phyloP scores from a whole-genome alignment of 768 basidiomycete genomes.

The Bullera alba region DNA sequence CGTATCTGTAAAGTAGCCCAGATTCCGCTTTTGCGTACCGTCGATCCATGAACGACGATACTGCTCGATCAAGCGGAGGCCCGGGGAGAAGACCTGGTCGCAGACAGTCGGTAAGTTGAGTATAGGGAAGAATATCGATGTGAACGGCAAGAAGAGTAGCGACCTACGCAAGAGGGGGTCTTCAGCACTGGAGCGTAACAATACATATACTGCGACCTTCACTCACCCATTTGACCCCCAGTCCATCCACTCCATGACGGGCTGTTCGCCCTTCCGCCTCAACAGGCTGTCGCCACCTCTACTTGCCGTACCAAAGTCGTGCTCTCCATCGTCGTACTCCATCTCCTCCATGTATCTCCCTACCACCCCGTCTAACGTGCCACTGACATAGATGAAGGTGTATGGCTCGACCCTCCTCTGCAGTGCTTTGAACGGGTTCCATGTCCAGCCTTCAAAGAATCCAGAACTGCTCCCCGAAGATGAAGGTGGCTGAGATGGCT shows the following conservation, averaged over 20 bases:
- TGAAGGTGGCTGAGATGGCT: too few species aligned
- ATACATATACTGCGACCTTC: neutral
- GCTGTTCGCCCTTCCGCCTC: conserved; percentile 12
- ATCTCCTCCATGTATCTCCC: conserved; percentile 41
- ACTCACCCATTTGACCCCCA: conserved; percentile 40
- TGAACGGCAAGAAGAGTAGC: conserved; percentile 27
- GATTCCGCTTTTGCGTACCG: conserved; percentile 22
- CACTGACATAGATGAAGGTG: conserved; percentile 29
- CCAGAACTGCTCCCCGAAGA: too few species aligned
- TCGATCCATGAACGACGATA: conserved; percentile 28
- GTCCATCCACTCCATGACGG: conserved; percentile 19
- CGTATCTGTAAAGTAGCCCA: too few species aligned
- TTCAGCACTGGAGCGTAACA: neutral
- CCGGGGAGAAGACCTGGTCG: conserved; percentile 14
- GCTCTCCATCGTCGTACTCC: conserved; percentile 31
- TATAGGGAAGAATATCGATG: conserved; percentile 28
- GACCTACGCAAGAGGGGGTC: conserved; percentile 7
- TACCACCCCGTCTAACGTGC: conserved; percentile 31
- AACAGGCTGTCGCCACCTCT: conserved; percentile 7
- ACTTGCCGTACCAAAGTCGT: conserved; percentile 28
- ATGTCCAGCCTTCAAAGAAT: conserved; percentile 1
- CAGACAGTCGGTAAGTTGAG: conserved; percentile 20
- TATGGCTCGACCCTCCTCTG: conserved; percentile 20
- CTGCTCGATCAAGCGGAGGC: conserved; percentile 11
- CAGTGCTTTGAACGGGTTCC: conserved; percentile 22